Evolutionary conservation across 306 rosid species (phyloP).

Genomic region (Hylodesmum podocarpum): DNA sequence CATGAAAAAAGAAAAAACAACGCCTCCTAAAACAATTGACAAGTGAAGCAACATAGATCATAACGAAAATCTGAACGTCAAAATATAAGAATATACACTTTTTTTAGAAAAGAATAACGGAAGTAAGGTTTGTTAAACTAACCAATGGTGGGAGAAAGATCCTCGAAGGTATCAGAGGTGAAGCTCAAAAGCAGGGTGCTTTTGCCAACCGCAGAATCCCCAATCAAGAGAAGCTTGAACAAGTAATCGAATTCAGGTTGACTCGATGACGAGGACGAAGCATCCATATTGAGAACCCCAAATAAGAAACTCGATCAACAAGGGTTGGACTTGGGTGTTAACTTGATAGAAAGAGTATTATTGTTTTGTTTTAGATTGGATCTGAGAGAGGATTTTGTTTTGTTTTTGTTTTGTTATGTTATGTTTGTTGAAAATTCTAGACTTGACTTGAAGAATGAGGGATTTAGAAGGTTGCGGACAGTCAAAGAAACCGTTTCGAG

Average conservation of each 20-base stretch:
- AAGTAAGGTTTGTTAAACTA: neutral
- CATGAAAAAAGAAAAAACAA: neutral
- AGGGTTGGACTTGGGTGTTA: neutral
- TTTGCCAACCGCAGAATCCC: conserved; percentile 89
- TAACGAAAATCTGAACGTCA: neutral
- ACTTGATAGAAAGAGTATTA: neutral
- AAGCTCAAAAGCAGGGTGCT: conserved; percentile 73
- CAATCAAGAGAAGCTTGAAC: conserved; percentile 79
- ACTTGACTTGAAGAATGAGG: neutral
- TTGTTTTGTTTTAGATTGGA: neutral
- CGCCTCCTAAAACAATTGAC: neutral
- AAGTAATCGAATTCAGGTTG: conserved; percentile 71
- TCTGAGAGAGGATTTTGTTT: neutral
- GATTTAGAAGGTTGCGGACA: conserved; percentile 26
- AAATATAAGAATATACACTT: neutral
- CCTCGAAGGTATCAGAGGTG: conserved; percentile 67
- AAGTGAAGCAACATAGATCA: neutral
- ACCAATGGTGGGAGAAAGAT: conserved; percentile 93
- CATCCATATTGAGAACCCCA: conserved; percentile 47
- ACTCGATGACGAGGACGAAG: conserved; percentile 49
- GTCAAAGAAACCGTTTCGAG: conserved; percentile 15
- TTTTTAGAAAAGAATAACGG: no score
- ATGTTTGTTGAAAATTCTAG: neutral
- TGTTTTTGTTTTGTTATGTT: neutral
- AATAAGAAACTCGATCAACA: neutral